Evolutionary conservation across 2,329 filamentous ascomycete genomes (phyloP).

Genomic region (Talaromyces piceae): DNA sequence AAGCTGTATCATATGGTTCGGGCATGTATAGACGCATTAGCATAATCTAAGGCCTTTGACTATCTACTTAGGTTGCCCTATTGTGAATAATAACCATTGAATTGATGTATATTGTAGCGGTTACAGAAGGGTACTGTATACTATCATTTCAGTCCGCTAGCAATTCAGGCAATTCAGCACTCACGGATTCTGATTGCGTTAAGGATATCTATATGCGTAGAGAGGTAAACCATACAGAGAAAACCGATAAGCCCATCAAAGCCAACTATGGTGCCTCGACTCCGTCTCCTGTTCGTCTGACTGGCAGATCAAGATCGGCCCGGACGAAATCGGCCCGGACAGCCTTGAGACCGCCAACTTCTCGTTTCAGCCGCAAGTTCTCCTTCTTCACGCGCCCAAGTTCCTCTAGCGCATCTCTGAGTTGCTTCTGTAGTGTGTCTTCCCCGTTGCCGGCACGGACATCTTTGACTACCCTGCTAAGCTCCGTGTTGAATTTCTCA

Average conservation of each 20-base stretch:
- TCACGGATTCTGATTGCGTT: neutral
- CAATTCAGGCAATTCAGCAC: neutral
- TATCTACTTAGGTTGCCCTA: too few relatives aligned
- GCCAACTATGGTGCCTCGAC: slow-evolving; percentile 6
- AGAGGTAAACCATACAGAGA: neutral
- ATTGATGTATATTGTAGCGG: neutral
- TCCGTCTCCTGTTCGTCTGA: slow-evolving; percentile 19
- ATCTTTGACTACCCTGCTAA: slow-evolving; percentile 72
- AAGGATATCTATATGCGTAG: slow-evolving; percentile 5
- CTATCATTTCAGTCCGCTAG: neutral
- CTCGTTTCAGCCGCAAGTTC: slow-evolving; percentile 72
- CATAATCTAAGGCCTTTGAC: too few relatives aligned
- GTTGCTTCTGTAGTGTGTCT: slow-evolving; percentile 63
- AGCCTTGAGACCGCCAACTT: slow-evolving; percentile 64
- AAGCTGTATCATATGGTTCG: too few relatives aligned
- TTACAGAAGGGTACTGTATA: neutral
- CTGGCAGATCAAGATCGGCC: slow-evolving; percentile 22
- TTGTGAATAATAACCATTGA: too few relatives aligned
- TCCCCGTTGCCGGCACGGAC: slow-evolving; percentile 70
- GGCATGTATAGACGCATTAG: too few relatives aligned
- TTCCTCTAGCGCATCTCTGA: slow-evolving; percentile 72
- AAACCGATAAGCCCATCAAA: neutral
- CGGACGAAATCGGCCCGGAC: slow-evolving; percentile 34
- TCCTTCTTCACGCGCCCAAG: slow-evolving; percentile 72
- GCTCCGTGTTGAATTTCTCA: slow-evolving; percentile 83